Conservation (phyloP, 768 basidiomycete species). For the Suillus alpinus region DNA sequence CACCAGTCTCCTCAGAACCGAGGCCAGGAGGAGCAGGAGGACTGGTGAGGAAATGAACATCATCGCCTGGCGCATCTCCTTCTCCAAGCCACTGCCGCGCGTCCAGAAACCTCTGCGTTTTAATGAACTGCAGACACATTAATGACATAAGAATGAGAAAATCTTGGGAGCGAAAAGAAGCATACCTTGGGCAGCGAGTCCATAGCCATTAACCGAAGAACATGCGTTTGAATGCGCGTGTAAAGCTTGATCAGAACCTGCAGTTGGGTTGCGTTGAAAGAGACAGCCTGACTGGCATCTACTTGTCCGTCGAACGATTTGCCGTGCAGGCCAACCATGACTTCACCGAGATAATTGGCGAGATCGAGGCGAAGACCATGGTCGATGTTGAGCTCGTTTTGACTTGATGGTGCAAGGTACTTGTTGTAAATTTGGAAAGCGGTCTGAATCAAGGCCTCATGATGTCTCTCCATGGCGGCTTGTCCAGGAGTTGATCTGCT, state of each 20-base stretch:
- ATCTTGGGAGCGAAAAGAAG: constrained; percentile 3
- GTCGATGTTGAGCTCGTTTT: constrained; percentile 97
- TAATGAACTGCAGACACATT: constrained; percentile 65
- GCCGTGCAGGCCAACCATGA: constrained; percentile 74
- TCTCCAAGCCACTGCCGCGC: constrained; percentile 79
- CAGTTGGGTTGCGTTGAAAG: constrained; percentile 93
- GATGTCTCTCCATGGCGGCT: constrained; percentile 94
- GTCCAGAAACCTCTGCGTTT: constrained; percentile 77
- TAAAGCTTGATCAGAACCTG: constrained; percentile 92
- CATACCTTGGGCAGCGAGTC: constrained; percentile 96
- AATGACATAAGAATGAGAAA: constrained; percentile 11
- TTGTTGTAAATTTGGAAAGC: constrained; percentile 93
- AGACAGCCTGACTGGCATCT: constrained; percentile 74
- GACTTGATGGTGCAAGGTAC: constrained; percentile 93
- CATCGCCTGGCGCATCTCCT: constrained; percentile 62
- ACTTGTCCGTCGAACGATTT: constrained; percentile 77
- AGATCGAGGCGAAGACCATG: constrained; percentile 94
- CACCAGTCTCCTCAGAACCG: constrained; percentile 62
- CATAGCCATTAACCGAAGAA: constrained; percentile 96
- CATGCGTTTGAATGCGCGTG: constrained; percentile 94
- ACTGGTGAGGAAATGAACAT: constrained; percentile 52
- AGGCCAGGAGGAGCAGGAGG: constrained; percentile 74
- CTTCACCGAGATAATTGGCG: constrained; percentile 88
- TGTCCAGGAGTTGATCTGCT: constrained; percentile 63
- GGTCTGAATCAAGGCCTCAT: constrained; percentile 90